These are phyloP conservation scores for Termitomyces sp. DNA, from an alignment of 768 basidiomycete genomes.

Conservation along the genomic window DNA sequence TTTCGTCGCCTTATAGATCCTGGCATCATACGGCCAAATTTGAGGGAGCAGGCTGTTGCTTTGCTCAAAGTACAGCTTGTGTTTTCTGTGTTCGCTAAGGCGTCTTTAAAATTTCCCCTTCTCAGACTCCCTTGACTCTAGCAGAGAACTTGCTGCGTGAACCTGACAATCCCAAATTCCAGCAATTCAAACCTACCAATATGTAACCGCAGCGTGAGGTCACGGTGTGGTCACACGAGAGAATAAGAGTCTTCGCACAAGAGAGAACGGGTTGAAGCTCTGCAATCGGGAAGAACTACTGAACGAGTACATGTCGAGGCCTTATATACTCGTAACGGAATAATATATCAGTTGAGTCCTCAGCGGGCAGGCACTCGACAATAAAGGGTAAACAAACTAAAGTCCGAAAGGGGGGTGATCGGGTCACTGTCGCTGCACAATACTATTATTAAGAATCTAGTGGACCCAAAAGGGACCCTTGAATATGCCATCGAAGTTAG, in stretches of 20 bases:
- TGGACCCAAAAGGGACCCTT: conserved; percentile 69
- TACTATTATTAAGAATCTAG: conserved; percentile 56
- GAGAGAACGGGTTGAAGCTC: too few relatives aligned
- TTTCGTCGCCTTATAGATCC: conserved; percentile 78
- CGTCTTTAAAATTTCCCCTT: conserved; percentile 10
- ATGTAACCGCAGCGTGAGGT: too few relatives aligned
- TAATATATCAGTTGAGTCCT: too few relatives aligned
- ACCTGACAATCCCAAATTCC: conserved; percentile 67
- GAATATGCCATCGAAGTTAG: conserved; percentile 79
- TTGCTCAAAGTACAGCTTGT: conserved; percentile 53
- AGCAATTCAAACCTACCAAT: conserved; percentile 76
- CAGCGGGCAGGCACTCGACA: too few relatives aligned
- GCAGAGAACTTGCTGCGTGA: conserved; percentile 72
- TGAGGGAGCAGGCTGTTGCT: conserved; percentile 50
- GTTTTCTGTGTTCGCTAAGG: conserved; percentile 12
- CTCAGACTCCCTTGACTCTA: conserved; percentile 60
- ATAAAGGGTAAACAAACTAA: too few relatives aligned
- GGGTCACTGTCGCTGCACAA: too few relatives aligned
- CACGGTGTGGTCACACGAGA: too few relatives aligned
- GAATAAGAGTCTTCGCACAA: too few relatives aligned
- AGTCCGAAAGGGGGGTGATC: too few relatives aligned
- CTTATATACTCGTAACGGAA: too few relatives aligned
- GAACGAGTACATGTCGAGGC: too few relatives aligned
- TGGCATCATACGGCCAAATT: conserved; percentile 69
- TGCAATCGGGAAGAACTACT: too few relatives aligned